phyloP scores from a whole-genome alignment of 2,329 filamentous ascomycete species.

The Cercospora sp. region DNA sequence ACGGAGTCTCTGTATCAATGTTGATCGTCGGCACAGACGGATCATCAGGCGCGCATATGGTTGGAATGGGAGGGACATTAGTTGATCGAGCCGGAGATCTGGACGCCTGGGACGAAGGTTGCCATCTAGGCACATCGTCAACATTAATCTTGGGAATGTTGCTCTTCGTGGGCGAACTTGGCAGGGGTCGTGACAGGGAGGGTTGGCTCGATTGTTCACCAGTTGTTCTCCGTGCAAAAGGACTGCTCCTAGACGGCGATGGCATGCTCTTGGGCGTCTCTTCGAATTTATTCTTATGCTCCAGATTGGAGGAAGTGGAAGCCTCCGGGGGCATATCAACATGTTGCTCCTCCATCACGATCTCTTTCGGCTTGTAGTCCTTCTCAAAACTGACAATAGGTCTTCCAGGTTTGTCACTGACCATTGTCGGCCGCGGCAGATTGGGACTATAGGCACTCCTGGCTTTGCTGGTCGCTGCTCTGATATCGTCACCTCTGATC shows the following conservation, averaged over 20 bases:
- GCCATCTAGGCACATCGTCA: constrained; percentile 21
- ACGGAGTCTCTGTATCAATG: constrained; percentile 33
- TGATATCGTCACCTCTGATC: constrained; percentile 69
- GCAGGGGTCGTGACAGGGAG: constrained; percentile 3
- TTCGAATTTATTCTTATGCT: constrained; percentile 10
- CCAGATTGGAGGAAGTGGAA: neutral
- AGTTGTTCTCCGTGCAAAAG: neutral
- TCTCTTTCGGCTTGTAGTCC: constrained; percentile 73
- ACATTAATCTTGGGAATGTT: constrained; percentile 21
- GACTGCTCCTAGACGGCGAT: constrained; percentile 3
- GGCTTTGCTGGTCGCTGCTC: constrained; percentile 84
- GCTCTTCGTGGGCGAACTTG: constrained; percentile 15
- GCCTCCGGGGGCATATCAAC: constrained; percentile 24
- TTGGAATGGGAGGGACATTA: constrained; percentile 44
- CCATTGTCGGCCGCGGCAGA: constrained; percentile 82
- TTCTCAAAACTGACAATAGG: constrained; percentile 97
- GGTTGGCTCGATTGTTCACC: neutral
- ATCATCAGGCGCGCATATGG: constrained; percentile 54
- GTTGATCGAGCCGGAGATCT: constrained; percentile 5
- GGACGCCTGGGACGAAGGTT: constrained; percentile 13
- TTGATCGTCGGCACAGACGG: constrained; percentile 32
- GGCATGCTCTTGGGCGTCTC: constrained; percentile 3
- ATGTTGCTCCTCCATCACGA: constrained; percentile 64
- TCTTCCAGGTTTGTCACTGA: constrained; percentile 85
- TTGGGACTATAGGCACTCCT: constrained; percentile 83